Evolutionary conservation across 371 early-diverging fungal genomes (phyloP), one percentile per base, ranked within the genome.

Genomic region (Lichtheimia hyalospora): DNA sequence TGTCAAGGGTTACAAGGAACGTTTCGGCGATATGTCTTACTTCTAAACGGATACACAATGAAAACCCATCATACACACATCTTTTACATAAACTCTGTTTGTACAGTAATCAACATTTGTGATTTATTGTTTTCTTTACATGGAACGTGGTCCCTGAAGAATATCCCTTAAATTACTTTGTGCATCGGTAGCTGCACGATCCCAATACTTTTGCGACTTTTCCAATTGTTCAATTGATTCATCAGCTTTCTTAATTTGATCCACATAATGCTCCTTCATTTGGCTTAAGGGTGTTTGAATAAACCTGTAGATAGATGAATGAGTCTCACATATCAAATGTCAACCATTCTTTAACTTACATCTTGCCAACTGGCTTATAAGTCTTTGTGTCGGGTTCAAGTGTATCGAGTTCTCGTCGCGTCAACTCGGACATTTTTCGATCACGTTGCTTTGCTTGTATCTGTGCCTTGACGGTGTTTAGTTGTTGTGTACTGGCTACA

Each of bases 1-100:
- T 46, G 87, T 94, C 64, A 94, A 95, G 52, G 96, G 94, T 54
- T 96, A 96, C 86, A 91, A 92, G 82, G 94, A 93, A 75, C 92
- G 89, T 87, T 95, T 91, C 73, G 93, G 89, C 61, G 85, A 82
- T 66, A 83, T 89, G 53, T 81, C 86, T 56, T 82, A 91, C 80
- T 85, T 91, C 78, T 93, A 90, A 86, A 63, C 54, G 34, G 10
- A 34, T 34, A 34, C 34, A 34, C 34, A 34, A 34, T 34, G 34
- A 34, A 34, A 34, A 34, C 34, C 34, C 34, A 34, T 34, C 34
- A 34, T 34, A 34, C 34, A 34, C 34, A 34, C 10, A 3, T 27
- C 5, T 10, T 34, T 34, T 34, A 34, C 34, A 34, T 34, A 34
- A 34, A 34, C 34, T 34, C 34, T 34, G 34, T 34, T 34, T 34